These are phyloP conservation scores for Calocera cornea DNA, from an alignment of 768 basidiomycete genomes.

Conservation along the genomic window DNA sequence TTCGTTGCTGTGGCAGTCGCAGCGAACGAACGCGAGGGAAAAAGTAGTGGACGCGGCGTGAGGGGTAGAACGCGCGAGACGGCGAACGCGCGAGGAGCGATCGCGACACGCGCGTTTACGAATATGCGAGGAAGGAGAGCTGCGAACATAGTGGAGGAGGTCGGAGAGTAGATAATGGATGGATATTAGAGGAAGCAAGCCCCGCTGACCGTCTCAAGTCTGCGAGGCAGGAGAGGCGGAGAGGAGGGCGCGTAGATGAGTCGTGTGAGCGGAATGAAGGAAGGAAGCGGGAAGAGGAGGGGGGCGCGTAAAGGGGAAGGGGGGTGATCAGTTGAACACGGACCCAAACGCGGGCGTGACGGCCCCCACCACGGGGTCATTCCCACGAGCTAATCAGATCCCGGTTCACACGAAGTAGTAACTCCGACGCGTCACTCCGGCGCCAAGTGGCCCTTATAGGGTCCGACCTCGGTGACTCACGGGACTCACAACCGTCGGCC, in stretches of 20 bases:
- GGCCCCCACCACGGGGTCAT: not conserved
- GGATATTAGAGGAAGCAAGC: not conserved
- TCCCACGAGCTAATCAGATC: not conserved
- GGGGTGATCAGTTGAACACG: not conserved
- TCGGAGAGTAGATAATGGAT: not conserved
- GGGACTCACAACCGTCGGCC: too few relatives aligned
- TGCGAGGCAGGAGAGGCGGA: not conserved
- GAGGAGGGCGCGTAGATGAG: not conserved
- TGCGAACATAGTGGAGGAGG: not conserved
- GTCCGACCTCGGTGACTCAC: too few relatives aligned
- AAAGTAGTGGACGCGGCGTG: not conserved
- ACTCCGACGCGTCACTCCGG: too few relatives aligned
- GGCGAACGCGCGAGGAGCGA: not conserved
- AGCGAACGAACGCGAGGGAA: not conserved
- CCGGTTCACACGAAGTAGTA: not conserved
- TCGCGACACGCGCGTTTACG: not conserved
- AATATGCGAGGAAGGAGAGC: not conserved
- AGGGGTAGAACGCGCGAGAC: not conserved
- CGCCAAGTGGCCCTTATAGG: too few relatives aligned
- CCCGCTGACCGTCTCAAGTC: too few relatives aligned
- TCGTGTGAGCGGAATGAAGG: not conserved
- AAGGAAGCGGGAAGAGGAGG: not conserved
- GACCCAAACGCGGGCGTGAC: not conserved
- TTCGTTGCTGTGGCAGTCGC: not conserved
- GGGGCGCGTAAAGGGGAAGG: not conserved